Evolutionary conservation across 305 asterid species (phyloP).

Genomic region (Andrographis paniculata): DNA sequence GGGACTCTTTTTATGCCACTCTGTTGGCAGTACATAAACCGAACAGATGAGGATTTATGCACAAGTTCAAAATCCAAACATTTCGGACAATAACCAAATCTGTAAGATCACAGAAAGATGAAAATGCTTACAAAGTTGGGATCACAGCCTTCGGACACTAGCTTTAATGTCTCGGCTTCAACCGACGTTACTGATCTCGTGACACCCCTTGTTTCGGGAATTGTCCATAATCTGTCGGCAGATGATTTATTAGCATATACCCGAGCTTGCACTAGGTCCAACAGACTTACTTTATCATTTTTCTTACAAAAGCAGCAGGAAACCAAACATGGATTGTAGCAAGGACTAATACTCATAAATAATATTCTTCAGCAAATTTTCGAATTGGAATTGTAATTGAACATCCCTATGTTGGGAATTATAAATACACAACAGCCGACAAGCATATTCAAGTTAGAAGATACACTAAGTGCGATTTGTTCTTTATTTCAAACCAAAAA

Average conservation of each 20-base stretch:
- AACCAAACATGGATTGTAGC: too few species aligned
- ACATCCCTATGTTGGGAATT: too few species aligned
- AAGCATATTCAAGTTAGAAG: too few species aligned
- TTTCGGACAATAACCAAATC: slow-evolving; percentile 3
- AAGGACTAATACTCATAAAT: too few species aligned
- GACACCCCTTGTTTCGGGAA: slow-evolving; percentile 56
- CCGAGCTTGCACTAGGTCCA: too few species aligned
- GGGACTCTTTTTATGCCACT: slow-evolving; percentile 43
- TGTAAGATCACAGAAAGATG: not conserved
- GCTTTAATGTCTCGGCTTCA: slow-evolving; percentile 57
- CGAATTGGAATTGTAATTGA: too few species aligned
- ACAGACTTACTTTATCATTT: too few species aligned
- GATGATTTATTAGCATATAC: slow-evolving; percentile 3
- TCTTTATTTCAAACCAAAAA: too few species aligned
- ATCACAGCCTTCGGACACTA: slow-evolving; percentile 67
- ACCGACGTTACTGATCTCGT: slow-evolving; percentile 45
- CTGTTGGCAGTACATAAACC: slow-evolving; percentile 26
- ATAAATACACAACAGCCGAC: too few species aligned
- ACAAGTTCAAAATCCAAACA: not conserved
- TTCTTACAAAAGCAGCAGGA: too few species aligned
- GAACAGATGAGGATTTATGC: not conserved
- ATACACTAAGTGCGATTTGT: too few species aligned
- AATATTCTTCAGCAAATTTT: too few species aligned
- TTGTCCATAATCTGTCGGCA: slow-evolving; percentile 50
- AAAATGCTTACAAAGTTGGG: slow-evolving; percentile 53